Base-by-base conservation (phyloP, 1,139 yeast genomes). In the Yamadazyma sp. region DNA sequence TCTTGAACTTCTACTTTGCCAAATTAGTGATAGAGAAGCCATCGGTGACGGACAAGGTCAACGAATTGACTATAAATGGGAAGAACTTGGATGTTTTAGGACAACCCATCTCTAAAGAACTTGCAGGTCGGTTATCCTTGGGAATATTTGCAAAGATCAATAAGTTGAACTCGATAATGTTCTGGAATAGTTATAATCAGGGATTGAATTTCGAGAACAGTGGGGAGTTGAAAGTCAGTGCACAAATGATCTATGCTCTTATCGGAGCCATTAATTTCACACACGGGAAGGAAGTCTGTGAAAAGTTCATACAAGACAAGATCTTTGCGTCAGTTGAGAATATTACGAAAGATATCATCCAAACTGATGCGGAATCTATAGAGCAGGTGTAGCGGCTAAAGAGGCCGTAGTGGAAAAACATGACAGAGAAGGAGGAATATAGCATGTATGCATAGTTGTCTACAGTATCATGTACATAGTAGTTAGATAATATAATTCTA, bases 211-310 rank as follows among this genome's bases (percentile, higher is more conserved):
- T 81, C 51, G 74, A 73, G 41, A 56, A 56, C 39, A 68, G 72
- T 47, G 88, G 87, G 31, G 84, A 81, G 53, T 46, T 59, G 49
- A 61, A 53, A 43, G 83, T 87, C 4, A 77, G 77, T 47, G 82
- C 92, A 2, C 83, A 86, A 49, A 77, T 86, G 55, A 62, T 87
- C 40, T 76, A 78, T 53, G 91, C 96, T 6, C 63, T 89, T 42
- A 69, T 89, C 25, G 98, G 97, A 14, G 96, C 94, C 2, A 77
- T 91, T 36, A 70, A 85, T 34, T 66, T 83, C 42, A 73, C 76
- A 35, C 83, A 84, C 51, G 97, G 97, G 8, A 75, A 78, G 51
- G 50, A 45, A 2, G 69, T 61, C 15, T 83, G 87, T 10, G 81
- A 77, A 48, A 61, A 68, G 46, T 83, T 81, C 50, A 73, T 84